Evolutionary conservation across 257 asterid genomes (phyloP).

Genomic region (Knoxia roxburghii): DNA sequence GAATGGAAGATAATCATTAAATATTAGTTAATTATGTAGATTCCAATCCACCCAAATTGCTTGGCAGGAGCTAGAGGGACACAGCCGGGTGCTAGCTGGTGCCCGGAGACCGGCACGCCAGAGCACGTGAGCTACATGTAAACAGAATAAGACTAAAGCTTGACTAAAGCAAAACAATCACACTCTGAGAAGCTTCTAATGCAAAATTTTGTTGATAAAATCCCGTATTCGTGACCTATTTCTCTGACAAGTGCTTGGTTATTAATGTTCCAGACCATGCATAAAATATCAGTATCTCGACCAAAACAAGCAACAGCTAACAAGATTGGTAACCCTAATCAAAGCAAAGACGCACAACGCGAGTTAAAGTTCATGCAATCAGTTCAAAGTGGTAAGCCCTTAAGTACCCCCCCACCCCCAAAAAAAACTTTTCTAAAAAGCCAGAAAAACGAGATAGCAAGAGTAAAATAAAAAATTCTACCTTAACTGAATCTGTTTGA

Average conservation of each 20-base stretch:
- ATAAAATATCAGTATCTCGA: neutral
- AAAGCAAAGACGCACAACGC: neutral
- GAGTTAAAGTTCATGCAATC: neutral
- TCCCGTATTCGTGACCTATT: neutral
- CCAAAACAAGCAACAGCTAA: neutral
- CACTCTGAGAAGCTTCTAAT: neutral
- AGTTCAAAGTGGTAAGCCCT: neutral
- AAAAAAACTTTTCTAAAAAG: neutral
- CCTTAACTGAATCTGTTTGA: slow-evolving; percentile 81
- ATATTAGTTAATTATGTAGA: no score
- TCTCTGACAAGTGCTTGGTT: neutral
- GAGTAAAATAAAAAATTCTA: slow-evolving; percentile 22
- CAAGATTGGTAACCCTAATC: neutral
- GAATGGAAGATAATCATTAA: no score
- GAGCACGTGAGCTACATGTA: neutral
- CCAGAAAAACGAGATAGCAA: neutral
- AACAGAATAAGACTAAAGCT: neutral
- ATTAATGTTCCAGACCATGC: neutral
- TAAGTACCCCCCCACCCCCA: no score
- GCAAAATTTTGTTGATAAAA: neutral
- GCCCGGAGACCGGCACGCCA: no score
- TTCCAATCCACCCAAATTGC: no score
- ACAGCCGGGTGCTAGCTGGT: no score
- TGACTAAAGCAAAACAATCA: neutral
- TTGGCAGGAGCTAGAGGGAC: no score